Percentiles rank a stretch among this genome's conserved stretches.
Conservation (phyloP, 352 stramenopile genomes). For the Pythium chondricola region DNA sequence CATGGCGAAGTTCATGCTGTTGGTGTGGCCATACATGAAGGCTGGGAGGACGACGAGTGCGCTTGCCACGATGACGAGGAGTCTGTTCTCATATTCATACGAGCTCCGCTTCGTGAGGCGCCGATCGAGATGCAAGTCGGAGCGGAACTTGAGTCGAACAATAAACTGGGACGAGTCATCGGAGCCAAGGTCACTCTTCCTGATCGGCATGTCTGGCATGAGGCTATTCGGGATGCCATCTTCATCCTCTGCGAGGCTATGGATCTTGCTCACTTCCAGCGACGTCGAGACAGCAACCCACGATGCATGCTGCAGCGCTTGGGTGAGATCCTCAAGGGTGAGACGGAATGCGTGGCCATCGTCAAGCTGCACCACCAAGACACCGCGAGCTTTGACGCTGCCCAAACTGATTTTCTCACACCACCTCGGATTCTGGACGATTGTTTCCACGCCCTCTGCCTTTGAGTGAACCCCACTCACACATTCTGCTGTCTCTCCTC, state of each 20-base stretch:
- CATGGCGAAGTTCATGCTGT: not conserved
- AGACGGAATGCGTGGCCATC: slow-evolving; percentile 27
- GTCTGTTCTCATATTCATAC: slow-evolving; percentile 5
- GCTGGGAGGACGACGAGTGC: slow-evolving; percentile 12
- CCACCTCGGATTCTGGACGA: slow-evolving; percentile 14
- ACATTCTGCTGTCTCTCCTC: not conserved
- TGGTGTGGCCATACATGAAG: slow-evolving; percentile 3
- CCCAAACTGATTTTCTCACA: slow-evolving; percentile 29
- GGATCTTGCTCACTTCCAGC: slow-evolving; percentile 17
- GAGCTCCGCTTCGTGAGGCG: slow-evolving; percentile 8
- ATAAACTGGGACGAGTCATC: slow-evolving; percentile 19
- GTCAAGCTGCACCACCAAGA: slow-evolving; percentile 19
- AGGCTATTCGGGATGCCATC: slow-evolving; percentile 4
- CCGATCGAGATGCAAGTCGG: slow-evolving; percentile 25
- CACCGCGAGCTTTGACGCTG: slow-evolving; percentile 7
- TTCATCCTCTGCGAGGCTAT: slow-evolving; percentile 6
- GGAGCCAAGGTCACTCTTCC: not conserved
- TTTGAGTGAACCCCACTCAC: no score
- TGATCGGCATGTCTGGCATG: not conserved
- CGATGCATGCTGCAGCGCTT: slow-evolving; percentile 16
- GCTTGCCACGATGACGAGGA: slow-evolving; percentile 3
- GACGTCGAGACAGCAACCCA: slow-evolving; percentile 17
- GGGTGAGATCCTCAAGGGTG: slow-evolving; percentile 27
- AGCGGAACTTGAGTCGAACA: slow-evolving; percentile 23
- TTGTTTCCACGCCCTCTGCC: no score